Conservation (phyloP, 78 protist species). For the Speleostelium caveatum region DNA sequence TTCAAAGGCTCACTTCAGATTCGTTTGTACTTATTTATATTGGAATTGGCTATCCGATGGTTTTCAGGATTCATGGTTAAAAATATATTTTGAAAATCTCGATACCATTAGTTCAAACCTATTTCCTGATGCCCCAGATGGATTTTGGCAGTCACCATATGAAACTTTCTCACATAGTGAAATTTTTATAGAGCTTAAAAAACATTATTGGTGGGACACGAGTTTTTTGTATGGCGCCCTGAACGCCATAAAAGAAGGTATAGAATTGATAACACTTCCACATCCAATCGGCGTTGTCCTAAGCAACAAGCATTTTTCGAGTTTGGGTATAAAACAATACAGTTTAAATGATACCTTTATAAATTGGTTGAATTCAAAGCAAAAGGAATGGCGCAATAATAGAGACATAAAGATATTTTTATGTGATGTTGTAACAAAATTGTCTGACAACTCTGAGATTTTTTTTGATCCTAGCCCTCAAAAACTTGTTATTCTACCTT, state of each 20-base stretch:
- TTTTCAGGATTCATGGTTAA: too few species aligned
- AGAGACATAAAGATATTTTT: neutral
- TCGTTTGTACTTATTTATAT: neutral
- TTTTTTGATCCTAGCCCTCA: neutral
- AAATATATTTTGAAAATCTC: too few species aligned
- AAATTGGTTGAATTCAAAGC: neutral
- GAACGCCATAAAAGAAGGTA: neutral
- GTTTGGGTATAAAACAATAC: neutral
- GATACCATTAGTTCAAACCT: neutral
- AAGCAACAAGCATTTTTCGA: too few species aligned
- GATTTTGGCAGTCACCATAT: neutral
- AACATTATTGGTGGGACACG: too few species aligned
- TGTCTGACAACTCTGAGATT: too few species aligned
- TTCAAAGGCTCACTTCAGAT: too few species aligned
- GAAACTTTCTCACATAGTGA: neutral
- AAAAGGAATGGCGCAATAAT: neutral
- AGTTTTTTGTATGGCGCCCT: too few species aligned
- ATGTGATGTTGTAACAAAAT: too few species aligned
- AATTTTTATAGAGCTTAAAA: too few species aligned
- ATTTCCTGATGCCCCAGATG: neutral
- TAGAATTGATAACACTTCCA: too few species aligned
- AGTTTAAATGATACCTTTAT: neutral
- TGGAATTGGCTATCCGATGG: neutral
- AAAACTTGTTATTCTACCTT: neutral
- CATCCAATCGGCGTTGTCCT: too few species aligned